A percentile compares a stretch with the other conserved stretches of the same genome.
Conservation (phyloP, 2,329 filamentous ascomycete species). For the Colletotrichum noveboracense region DNA sequence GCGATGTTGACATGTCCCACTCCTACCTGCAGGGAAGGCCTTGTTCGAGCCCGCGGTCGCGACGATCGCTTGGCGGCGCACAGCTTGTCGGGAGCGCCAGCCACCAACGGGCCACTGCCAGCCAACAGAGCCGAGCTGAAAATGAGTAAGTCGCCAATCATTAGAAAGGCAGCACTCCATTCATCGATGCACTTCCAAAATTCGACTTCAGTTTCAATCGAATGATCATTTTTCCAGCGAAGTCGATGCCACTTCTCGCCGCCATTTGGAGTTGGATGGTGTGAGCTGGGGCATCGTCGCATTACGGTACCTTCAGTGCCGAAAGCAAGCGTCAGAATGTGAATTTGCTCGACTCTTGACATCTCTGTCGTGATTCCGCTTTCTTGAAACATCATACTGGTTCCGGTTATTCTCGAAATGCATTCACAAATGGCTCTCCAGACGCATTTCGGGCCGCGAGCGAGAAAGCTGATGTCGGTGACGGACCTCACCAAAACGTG, state of each 20-base stretch:
- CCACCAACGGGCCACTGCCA: background rate
- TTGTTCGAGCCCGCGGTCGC: background rate
- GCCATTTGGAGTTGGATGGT: background rate
- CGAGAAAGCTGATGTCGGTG: background rate
- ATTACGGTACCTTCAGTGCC: background rate
- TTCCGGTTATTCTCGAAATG: background rate
- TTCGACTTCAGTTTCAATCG: background rate
- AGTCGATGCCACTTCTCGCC: background rate
- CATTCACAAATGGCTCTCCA: background rate
- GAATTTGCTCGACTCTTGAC: background rate
- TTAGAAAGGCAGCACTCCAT: accelerated
- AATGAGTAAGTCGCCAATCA: background rate
- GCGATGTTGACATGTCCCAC: background rate
- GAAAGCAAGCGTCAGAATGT: accelerated
- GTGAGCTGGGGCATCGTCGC: no score
- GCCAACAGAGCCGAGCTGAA: background rate
- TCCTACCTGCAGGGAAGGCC: background rate
- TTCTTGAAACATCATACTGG: background rate
- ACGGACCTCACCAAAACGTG: background rate
- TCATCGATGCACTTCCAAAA: no score
- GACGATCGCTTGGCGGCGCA: background rate
- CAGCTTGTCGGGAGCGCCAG: background rate
- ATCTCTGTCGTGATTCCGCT: accelerated
- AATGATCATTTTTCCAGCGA: background rate
- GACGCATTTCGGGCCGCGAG: background rate